Evolutionary conservation across 768 basidiomycete species (phyloP).

Genomic region (Lactarius deliciosus): DNA sequence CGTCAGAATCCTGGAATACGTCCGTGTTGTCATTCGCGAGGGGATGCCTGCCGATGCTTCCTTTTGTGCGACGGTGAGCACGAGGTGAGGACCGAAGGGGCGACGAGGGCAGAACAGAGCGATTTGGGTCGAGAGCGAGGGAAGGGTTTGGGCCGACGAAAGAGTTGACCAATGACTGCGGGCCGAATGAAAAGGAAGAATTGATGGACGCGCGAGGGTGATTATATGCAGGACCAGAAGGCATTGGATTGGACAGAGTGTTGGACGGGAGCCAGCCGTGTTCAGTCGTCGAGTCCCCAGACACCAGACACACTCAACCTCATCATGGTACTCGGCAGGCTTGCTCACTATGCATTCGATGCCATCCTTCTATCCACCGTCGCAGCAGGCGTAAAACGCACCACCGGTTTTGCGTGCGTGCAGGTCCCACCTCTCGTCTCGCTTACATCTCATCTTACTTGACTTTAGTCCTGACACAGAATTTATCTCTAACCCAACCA

Average conservation of each 20-base stretch:
- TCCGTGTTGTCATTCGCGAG: slow-evolving; percentile 76
- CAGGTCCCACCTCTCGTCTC: slow-evolving; percentile 13
- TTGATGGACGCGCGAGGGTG: slow-evolving; percentile 64
- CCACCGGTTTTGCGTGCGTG: slow-evolving; percentile 87
- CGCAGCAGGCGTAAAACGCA: slow-evolving; percentile 85
- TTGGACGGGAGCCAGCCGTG: neutral
- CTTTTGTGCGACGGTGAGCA: slow-evolving; percentile 53
- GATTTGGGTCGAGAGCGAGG: slow-evolving; percentile 74
- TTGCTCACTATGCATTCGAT: slow-evolving; percentile 83
- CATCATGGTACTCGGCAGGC: slow-evolving; percentile 58
- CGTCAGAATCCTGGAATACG: slow-evolving; percentile 68
- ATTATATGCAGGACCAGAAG: slow-evolving; percentile 41
- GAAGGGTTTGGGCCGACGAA: slow-evolving; percentile 64
- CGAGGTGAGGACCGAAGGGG: slow-evolving; percentile 69
- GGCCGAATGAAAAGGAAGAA: slow-evolving; percentile 82
- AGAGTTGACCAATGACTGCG: slow-evolving; percentile 71
- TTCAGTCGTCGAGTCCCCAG: neutral
- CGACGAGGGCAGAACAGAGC: slow-evolving; percentile 72
- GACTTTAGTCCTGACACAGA: slow-evolving; percentile 61
- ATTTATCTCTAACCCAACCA: slow-evolving; percentile 71
- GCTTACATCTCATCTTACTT: slow-evolving; percentile 9
- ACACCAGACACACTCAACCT: neutral
- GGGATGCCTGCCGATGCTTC: slow-evolving; percentile 55
- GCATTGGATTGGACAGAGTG: slow-evolving; percentile 34
- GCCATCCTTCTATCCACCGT: slow-evolving; percentile 85